A percentile compares a stretch with the other conserved stretches of the same genome.
Evolutionary conservation across 179 eudicot species (phyloP).

Genomic region (Nepenthes alata): DNA sequence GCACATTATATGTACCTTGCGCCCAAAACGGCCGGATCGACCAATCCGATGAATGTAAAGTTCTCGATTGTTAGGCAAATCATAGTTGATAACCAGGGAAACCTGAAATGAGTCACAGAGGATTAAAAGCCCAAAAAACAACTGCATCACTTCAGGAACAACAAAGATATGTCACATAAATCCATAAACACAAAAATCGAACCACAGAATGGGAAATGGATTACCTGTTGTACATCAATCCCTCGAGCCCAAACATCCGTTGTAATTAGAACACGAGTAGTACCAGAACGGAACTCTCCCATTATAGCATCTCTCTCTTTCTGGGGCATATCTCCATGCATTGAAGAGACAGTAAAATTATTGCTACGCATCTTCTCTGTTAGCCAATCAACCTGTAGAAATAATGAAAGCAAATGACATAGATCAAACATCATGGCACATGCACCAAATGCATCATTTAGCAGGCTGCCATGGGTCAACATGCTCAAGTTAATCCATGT

Average conservation of each 20-base stretch:
- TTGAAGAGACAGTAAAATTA: constrained; percentile 84
- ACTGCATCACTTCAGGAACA: neutral
- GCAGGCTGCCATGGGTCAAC: too few relatives aligned
- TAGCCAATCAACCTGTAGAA: constrained; percentile 83
- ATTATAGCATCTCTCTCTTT: constrained; percentile 97
- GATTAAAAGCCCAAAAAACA: neutral
- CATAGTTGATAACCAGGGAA: constrained; percentile 91
- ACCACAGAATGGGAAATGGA: neutral
- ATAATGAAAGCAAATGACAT: neutral
- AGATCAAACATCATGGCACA: neutral
- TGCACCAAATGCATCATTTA: neutral
- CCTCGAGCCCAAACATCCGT: constrained; percentile 99
- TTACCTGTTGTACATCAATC: constrained; percentile 92
- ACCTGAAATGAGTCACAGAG: constrained; percentile 27
- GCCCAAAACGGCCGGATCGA: constrained; percentile 97
- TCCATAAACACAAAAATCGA: neutral
- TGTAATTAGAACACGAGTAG: constrained; percentile 86
- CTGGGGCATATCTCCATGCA: constrained; percentile 99
- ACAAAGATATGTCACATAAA: neutral
- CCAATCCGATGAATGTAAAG: constrained; percentile 97
- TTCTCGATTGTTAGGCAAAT: constrained; percentile 89
- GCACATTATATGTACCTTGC: constrained; percentile 37
- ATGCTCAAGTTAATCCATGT: too few relatives aligned
- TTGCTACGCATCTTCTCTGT: constrained; percentile 88
- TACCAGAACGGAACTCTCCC: constrained; percentile 66